Conservation (phyloP, 2,329 filamentous ascomycete species). For the Boeremia lycopersici region DNA sequence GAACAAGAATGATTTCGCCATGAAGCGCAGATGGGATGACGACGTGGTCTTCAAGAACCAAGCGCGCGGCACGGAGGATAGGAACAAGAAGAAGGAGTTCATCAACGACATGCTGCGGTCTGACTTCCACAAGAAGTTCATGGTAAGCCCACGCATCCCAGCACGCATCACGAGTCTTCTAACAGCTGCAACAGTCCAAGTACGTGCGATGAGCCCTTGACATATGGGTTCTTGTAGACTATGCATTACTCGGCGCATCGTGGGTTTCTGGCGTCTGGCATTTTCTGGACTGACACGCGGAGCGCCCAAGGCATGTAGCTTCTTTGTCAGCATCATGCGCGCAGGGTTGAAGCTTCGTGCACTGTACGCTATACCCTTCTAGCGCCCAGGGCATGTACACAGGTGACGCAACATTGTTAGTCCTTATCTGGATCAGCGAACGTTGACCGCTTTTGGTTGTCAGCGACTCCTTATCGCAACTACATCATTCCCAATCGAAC, state of each 20-base stretch:
- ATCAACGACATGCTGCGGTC: constrained; percentile 94
- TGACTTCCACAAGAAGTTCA: constrained; percentile 98
- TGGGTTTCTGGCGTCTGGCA: constrained; percentile 20
- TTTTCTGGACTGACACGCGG: constrained; percentile 15
- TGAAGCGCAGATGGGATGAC: constrained; percentile 95
- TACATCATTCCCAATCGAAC: constrained; percentile 20
- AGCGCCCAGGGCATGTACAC: neutral
- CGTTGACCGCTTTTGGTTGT: constrained; percentile 23
- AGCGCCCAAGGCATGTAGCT: too few relatives aligned
- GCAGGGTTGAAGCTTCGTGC: too few relatives aligned
- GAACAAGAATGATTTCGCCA: constrained; percentile 84
- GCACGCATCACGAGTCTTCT: neutral
- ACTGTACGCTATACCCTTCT: too few relatives aligned
- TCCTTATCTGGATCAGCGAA: constrained; percentile 46
- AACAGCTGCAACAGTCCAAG: constrained; percentile 36
- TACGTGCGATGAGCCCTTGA: constrained; percentile 45
- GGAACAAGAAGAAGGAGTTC: constrained; percentile 91
- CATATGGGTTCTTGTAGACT: neutral
- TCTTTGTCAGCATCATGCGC: too few relatives aligned
- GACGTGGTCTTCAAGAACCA: constrained; percentile 99
- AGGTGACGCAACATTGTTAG: constrained; percentile 28
- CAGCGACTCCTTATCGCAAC: constrained; percentile 30
- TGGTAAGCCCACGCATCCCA: constrained; percentile 59
- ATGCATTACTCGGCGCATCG: constrained; percentile 8
- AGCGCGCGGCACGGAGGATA: constrained; percentile 91